A percentile compares a stretch with the other conserved stretches of the same genome.
These are phyloP conservation scores for Ophiosphaerella herpotricha DNA, from an alignment of 2,329 filamentous ascomycete genomes.

Conservation along the genomic window DNA sequence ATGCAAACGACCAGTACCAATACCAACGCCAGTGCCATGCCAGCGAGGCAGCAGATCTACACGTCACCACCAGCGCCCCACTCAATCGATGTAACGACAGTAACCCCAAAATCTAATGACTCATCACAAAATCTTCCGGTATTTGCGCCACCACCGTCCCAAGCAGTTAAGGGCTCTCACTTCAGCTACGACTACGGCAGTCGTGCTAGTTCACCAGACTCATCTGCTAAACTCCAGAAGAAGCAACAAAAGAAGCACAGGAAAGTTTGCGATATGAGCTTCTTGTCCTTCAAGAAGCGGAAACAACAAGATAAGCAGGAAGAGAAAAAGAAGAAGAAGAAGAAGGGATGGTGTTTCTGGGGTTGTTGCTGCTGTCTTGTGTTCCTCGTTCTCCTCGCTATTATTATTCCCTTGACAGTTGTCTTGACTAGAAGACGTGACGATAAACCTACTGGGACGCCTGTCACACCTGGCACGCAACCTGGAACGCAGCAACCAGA, in stretches of 20 bases:
- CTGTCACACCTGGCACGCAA: slow-evolving; percentile 15
- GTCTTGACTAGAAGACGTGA: slow-evolving; percentile 45
- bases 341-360: slow-evolving; percentile 38
- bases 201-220: slow-evolving; percentile 27
- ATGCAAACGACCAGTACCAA: slow-evolving; percentile 14
- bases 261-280: slow-evolving; percentile 32
- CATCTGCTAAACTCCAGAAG: slow-evolving; percentile 27
- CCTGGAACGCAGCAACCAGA: slow-evolving; percentile 4
- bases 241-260: slow-evolving; percentile 36
- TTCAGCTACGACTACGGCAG: slow-evolving; percentile 34
- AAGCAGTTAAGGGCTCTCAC: slow-evolving; percentile 28
- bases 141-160: slow-evolving; percentile 40
- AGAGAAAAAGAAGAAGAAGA: slow-evolving; percentile 36
- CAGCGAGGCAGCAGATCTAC: slow-evolving; percentile 16
- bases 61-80: slow-evolving; percentile 25
- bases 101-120: slow-evolving; percentile 15
- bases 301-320: slow-evolving; percentile 17
- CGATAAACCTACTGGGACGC: slow-evolving; percentile 33
- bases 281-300: slow-evolving; percentile 27
- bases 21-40: slow-evolving; percentile 23
- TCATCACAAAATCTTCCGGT: slow-evolving; percentile 24
- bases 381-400: slow-evolving; percentile 40
- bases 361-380: slow-evolving; percentile 45
- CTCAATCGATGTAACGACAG: slow-evolving; percentile 9
- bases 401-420: slow-evolving; percentile 47